Evolutionary conservation across 2,329 filamentous ascomycete species (phyloP).

Genomic region (Ophiostoma populinum): DNA sequence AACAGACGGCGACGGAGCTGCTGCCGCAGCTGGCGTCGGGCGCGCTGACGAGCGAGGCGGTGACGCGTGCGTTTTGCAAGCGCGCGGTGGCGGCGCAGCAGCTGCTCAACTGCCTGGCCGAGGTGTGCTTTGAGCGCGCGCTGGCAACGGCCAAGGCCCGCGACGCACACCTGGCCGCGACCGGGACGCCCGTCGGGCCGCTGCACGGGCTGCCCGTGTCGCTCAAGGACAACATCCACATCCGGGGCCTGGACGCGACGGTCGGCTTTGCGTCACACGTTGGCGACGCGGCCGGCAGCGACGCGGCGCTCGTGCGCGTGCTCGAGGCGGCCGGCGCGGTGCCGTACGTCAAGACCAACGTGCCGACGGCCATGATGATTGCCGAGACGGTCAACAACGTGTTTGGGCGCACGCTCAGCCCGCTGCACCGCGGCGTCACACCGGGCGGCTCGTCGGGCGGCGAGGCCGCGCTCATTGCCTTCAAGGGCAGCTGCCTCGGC

Average conservation of each 20-base stretch:
- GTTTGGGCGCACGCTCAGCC: constrained; percentile 45
- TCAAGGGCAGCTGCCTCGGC: constrained; percentile 41
- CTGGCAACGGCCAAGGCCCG: constrained; percentile 27
- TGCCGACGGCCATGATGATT: constrained; percentile 49
- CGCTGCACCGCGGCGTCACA: constrained; percentile 38
- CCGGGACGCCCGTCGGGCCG: constrained; percentile 35
- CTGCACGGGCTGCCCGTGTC: constrained; percentile 49
- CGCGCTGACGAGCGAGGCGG: constrained; percentile 19
- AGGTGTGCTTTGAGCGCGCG: constrained; percentile 35
- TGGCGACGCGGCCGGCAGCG: constrained; percentile 31
- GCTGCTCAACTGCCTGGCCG: constrained; percentile 31
- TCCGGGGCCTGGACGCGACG: constrained; percentile 40
- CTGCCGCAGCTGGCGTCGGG: constrained; percentile 20
- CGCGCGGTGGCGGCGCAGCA: constrained; percentile 22
- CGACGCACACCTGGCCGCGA: constrained; percentile 31
- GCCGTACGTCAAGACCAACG: constrained; percentile 39
- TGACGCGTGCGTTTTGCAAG: constrained; percentile 23
- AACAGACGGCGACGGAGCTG: constrained; percentile 17
- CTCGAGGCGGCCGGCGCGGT: constrained; percentile 32
- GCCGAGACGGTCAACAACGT: constrained; percentile 49
- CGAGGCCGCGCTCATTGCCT: constrained; percentile 43
- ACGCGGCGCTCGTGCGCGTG: constrained; percentile 24
- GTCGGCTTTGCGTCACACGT: constrained; percentile 48
- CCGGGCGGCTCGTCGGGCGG: constrained; percentile 51
- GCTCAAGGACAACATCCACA: constrained; percentile 55